A percentile compares a stretch with the other conserved stretches of the same genome.
Conservation (phyloP, 495 filamentous ascomycete genomes). For the Penicillium riverlandense region DNA sequence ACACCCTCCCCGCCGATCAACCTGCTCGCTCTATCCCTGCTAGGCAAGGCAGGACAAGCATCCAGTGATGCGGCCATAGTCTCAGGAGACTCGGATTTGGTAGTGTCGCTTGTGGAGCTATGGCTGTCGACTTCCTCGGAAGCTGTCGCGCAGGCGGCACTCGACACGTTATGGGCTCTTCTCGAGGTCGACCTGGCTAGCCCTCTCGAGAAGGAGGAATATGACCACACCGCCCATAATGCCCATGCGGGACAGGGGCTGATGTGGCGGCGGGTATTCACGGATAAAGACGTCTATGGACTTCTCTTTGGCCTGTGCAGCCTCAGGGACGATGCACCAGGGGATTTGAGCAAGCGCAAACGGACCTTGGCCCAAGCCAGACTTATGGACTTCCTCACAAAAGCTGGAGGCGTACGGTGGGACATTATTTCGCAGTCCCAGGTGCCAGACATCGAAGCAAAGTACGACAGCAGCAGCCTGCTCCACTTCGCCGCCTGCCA, state of each 20-base stretch:
- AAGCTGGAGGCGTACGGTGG: constrained; percentile 60
- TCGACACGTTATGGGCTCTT: constrained; percentile 59
- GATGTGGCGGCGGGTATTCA: constrained; percentile 68
- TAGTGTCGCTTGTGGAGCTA: constrained; percentile 53
- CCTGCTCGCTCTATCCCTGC: constrained; percentile 58
- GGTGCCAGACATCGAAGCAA: constrained; percentile 51
- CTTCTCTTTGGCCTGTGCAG: constrained; percentile 58
- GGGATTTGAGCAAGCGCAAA: constrained; percentile 48
- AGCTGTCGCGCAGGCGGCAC: constrained; percentile 65
- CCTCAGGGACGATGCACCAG: constrained; percentile 30
- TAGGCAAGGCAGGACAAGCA: constrained; percentile 60
- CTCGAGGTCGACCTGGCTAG: constrained; percentile 56
- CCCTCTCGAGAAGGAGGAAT: constrained; percentile 36
- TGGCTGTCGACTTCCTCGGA: constrained; percentile 69
- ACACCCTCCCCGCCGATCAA: constrained; percentile 61
- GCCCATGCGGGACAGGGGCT: constrained; percentile 52
- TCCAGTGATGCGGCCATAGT: constrained; percentile 62
- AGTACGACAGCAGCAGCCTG: constrained; percentile 50
- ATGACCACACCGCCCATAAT: constrained; percentile 25
- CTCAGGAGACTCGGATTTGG: constrained; percentile 53
- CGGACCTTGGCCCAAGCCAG: constrained; percentile 74
- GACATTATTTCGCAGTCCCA: constrained; percentile 50
- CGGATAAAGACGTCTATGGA: constrained; percentile 57
- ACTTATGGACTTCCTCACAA: constrained; percentile 61
- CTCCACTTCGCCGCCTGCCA: constrained; percentile 65